Evolutionary conservation across 1,284 basidiomycete genomes (phyloP).

Genomic region (Sanghuangporus baumii): DNA sequence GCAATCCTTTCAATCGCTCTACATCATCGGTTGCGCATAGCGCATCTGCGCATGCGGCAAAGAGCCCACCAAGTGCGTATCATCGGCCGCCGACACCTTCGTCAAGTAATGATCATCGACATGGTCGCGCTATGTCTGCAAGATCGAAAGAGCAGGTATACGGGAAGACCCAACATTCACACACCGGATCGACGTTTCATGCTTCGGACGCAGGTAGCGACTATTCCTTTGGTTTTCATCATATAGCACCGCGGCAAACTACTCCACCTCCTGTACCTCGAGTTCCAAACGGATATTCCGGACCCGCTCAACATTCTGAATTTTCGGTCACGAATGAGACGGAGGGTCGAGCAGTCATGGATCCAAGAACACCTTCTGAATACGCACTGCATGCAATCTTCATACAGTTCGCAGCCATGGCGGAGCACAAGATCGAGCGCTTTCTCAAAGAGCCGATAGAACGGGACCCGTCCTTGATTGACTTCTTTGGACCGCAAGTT

Average conservation of each 20-base stretch:
- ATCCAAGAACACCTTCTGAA: slow-evolving; percentile 77
- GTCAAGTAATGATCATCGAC: slow-evolving; percentile 34
- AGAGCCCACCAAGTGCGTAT: slow-evolving; percentile 42
- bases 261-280: slow-evolving; percentile 75
- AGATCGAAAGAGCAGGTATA: slow-evolving; percentile 51
- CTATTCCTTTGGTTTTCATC: slow-evolving; percentile 40
- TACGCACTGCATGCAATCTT: slow-evolving; percentile 85
- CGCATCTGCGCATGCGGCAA: slow-evolving; percentile 28
- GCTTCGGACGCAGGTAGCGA: slow-evolving; percentile 67
- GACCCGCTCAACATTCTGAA: slow-evolving; percentile 39
- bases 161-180: slow-evolving; percentile 66
- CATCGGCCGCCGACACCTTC: slow-evolving; percentile 62
- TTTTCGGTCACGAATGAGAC: slow-evolving; percentile 45
- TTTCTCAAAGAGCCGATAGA: slow-evolving; percentile 72
- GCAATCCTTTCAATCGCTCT: slow-evolving; percentile 76
- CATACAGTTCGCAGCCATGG: slow-evolving; percentile 73
- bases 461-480: slow-evolving; percentile 57
- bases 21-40: slow-evolving; percentile 57
- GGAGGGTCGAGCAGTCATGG: slow-evolving; percentile 60
- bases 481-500: slow-evolving; percentile 63
- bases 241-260: slow-evolving; percentile 29
- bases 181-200: slow-evolving; percentile 66
- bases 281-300: slow-evolving; percentile 55
- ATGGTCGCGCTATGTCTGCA: slow-evolving; percentile 32
- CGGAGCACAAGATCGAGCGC: slow-evolving; percentile 70